These are phyloP conservation scores for Citrus mangshanensis DNA, from an alignment of 345 rosid genomes.

Conservation along the genomic window DNA sequence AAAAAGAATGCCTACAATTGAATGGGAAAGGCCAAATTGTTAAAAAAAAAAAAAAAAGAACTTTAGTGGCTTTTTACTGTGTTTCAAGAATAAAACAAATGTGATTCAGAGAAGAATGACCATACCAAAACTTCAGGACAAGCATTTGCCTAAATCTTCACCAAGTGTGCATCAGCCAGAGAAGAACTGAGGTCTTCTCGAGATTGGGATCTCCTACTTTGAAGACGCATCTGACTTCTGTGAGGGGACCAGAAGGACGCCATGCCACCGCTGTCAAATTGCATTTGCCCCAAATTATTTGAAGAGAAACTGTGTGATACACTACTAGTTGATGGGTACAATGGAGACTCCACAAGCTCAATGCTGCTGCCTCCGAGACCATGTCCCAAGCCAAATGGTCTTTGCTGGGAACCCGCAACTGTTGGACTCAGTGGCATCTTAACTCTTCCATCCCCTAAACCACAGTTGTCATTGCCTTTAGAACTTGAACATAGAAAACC, in stretches of 20 bases:
- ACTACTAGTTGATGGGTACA: slow-evolving; percentile 66
- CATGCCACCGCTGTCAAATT: slow-evolving; percentile 55
- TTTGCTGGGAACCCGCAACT: slow-evolving; percentile 47
- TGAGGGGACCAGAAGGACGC: slow-evolving; percentile 85
- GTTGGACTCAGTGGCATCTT: slow-evolving; percentile 96
- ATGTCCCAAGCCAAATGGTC: slow-evolving; percentile 74
- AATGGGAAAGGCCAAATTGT: background rate
- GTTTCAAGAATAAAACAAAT: background rate
- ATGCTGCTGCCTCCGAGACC: slow-evolving; percentile 61
- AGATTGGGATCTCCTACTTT: slow-evolving; percentile 96
- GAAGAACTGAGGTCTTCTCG: slow-evolving; percentile 97
- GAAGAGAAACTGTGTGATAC: slow-evolving; percentile 92
- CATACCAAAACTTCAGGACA: slow-evolving; percentile 35
- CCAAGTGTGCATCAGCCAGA: slow-evolving; percentile 67
- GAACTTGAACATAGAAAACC: slow-evolving; percentile 6
- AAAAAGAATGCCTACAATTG: slow-evolving; percentile 23
- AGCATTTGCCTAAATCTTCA: slow-evolving; percentile 52
- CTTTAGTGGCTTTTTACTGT: slow-evolving; percentile 5
- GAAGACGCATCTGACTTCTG: slow-evolving; percentile 90
- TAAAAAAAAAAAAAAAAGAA: background rate
- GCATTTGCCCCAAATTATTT: slow-evolving; percentile 92
- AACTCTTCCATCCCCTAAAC: slow-evolving; percentile 78
- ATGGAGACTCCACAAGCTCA: slow-evolving; percentile 72
- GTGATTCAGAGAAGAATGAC: slow-evolving; percentile 13
- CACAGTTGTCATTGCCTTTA: slow-evolving; percentile 6